A percentile compares a stretch with the other conserved stretches of the same genome.
Conservation (phyloP, 1,139 yeast genomes). For the Maudiozyma humilis region DNA sequence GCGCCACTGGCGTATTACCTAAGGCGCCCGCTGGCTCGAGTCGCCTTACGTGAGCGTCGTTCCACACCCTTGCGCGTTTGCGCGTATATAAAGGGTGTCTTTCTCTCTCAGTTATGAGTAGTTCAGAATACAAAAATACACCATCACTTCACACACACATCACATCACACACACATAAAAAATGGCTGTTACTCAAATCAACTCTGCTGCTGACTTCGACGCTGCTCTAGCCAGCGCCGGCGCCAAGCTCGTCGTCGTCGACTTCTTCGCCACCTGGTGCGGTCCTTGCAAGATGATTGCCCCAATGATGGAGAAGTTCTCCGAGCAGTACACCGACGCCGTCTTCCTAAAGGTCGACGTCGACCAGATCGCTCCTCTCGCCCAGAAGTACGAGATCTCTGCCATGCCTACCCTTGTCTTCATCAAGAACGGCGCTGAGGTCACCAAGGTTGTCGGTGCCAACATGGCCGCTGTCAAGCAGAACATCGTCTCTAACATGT, state of each 20-base stretch:
- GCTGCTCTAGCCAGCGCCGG: slow-evolving; percentile 40
- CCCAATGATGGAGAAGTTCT: slow-evolving; percentile 76
- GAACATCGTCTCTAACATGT: slow-evolving; percentile 50
- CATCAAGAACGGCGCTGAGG: slow-evolving; percentile 65
- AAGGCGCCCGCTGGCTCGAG: background rate
- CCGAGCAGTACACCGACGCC: slow-evolving; percentile 45
- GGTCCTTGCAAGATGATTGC: slow-evolving; percentile 96
- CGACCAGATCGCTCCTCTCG: slow-evolving; percentile 66
- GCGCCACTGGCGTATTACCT: too few species aligned
- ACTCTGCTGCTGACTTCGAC: slow-evolving; percentile 52
- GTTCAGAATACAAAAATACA: background rate
- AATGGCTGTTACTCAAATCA: slow-evolving; percentile 35
- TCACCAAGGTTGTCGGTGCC: slow-evolving; percentile 77
- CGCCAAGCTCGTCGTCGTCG: slow-evolving; percentile 72
- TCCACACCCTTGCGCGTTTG: background rate
- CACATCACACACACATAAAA: slow-evolving; percentile 13
- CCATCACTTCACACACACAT: slow-evolving; percentile 5
- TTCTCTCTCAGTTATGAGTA: too few species aligned
- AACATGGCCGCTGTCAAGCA: slow-evolving; percentile 75
- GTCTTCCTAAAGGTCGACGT: slow-evolving; percentile 80
- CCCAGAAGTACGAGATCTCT: slow-evolving; percentile 62
- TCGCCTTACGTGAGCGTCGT: background rate
- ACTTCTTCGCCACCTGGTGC: slow-evolving; percentile 94
- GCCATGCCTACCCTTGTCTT: slow-evolving; percentile 88
- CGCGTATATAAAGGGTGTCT: background rate